Percentiles rank a stretch among this genome's conserved stretches.
phyloP scores from a whole-genome alignment of 768 basidiomycete species.

The Pisolithus orientalis region DNA sequence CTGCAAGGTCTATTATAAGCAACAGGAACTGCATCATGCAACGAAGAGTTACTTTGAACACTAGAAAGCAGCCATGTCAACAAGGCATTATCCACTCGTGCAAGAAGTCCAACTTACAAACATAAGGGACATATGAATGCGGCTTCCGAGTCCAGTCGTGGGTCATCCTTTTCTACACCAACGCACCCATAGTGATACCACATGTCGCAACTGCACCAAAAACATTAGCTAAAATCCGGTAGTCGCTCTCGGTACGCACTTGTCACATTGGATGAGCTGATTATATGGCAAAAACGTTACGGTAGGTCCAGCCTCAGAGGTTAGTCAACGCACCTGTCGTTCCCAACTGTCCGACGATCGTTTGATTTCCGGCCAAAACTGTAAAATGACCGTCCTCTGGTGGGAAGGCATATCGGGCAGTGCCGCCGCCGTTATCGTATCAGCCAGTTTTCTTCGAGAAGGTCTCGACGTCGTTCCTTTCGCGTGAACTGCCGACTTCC shows the following conservation, averaged over 20 bases:
- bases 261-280: constrained; percentile 32
- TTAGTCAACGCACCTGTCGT: constrained; percentile 11
- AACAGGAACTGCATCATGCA: neutral
- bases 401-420: neutral
- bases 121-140: constrained; percentile 42
- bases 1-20: constrained; percentile 3
- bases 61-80: constrained; percentile 1
- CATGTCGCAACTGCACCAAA: constrained; percentile 28
- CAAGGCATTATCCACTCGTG: neutral
- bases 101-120: constrained; percentile 11
- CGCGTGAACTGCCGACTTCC: neutral
- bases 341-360: constrained; percentile 14
- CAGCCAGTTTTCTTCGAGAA: neutral
- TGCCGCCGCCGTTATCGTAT: neutral
- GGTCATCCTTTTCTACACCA: constrained; percentile 33
- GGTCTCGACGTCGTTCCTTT: neutral
- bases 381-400: neutral
- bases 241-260: constrained; percentile 12
- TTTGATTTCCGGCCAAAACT: constrained; percentile 12
- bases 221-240: neutral
- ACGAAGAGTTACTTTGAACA: constrained; percentile 3
- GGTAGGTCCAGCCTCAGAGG: neutral
- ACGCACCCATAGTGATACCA: constrained; percentile 54
- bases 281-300: neutral
- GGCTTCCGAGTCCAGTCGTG: constrained; percentile 24